Percentiles rank a stretch among this genome's conserved stretches.
phyloP scores from a whole-genome alignment of 176 grass and related monocot species.

The Triticum urartu region DNA sequence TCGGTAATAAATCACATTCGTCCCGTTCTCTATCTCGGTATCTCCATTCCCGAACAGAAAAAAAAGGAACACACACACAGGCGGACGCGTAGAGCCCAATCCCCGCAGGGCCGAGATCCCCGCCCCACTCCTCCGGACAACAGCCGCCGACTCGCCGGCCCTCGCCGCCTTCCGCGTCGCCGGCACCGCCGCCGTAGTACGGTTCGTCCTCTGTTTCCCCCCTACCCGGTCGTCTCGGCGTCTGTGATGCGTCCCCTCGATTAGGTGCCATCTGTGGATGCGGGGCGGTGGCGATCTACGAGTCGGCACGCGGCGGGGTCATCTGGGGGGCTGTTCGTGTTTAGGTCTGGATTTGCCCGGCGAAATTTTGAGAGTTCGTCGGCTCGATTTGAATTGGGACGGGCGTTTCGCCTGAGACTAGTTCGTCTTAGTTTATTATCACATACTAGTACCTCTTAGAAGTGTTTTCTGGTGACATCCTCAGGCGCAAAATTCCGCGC shows the following conservation, averaged over 20 bases:
- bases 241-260: background rate
- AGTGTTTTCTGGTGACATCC: background rate
- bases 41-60: constrained; percentile 13
- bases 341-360: background rate
- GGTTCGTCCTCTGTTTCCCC: background rate
- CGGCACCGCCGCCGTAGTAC: background rate
- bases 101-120: background rate
- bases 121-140: background rate
- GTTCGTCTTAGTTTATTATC: background rate
- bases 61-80: background rate
- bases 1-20: background rate
- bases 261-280: background rate
- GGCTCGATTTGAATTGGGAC: background rate
- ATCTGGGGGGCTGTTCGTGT: background rate
- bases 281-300: background rate
- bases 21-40: background rate
- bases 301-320: background rate
- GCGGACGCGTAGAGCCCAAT: background rate
- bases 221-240: background rate
- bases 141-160: background rate
- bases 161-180: background rate
- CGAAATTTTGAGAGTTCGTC: background rate
- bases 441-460: background rate
- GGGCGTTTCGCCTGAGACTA: background rate
- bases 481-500: background rate